A percentile compares a stretch with the other conserved stretches of the same genome.
Conservation (phyloP, 2,329 filamentous ascomycete genomes). For the Apiospora pterosperma region DNA sequence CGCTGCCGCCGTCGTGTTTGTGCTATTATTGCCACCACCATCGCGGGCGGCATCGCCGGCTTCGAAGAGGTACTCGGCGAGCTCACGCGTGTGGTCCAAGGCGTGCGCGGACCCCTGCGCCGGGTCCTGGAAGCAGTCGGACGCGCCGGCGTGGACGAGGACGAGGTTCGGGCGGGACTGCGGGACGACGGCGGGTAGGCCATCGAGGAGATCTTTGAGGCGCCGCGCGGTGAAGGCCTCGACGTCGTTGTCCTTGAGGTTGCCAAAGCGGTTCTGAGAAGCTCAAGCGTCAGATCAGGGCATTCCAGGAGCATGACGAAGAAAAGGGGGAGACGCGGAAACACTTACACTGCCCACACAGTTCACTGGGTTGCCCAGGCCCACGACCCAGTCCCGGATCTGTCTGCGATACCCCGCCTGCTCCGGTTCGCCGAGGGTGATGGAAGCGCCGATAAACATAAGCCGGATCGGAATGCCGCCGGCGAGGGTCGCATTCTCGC, state of each 20-base stretch:
- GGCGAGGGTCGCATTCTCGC: slow-evolving; percentile 6
- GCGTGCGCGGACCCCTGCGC: slow-evolving; percentile 20
- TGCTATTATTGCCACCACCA: too few species aligned
- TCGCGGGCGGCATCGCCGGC: not conserved
- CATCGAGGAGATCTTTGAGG: slow-evolving; percentile 21
- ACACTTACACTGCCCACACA: slow-evolving; percentile 16
- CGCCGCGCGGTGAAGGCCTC: slow-evolving; percentile 23
- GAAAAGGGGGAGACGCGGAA: not conserved
- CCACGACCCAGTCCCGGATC: slow-evolving; percentile 17
- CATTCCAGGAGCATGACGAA: too few species aligned
- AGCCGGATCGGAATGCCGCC: slow-evolving; percentile 16
- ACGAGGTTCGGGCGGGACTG: slow-evolving; percentile 23
- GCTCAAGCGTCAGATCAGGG: not conserved
- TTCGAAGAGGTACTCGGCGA: slow-evolving; percentile 23
- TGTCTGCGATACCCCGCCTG: slow-evolving; percentile 16
- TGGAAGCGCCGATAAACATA: slow-evolving; percentile 19
- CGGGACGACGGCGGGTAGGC: slow-evolving; percentile 19
- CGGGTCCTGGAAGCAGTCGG: slow-evolving; percentile 24
- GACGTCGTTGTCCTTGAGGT: slow-evolving; percentile 27
- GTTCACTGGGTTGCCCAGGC: slow-evolving; percentile 17
- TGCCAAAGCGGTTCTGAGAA: slow-evolving; percentile 14
- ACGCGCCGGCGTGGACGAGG: slow-evolving; percentile 24
- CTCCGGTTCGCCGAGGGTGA: slow-evolving; percentile 14
- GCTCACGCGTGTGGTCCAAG: slow-evolving; percentile 18
- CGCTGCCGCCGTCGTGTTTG: not conserved